Percentiles rank a stretch among this genome's conserved stretches.
phyloP scores from a whole-genome alignment of 2,329 filamentous ascomycete species.

The Sclerotinia borealis region DNA sequence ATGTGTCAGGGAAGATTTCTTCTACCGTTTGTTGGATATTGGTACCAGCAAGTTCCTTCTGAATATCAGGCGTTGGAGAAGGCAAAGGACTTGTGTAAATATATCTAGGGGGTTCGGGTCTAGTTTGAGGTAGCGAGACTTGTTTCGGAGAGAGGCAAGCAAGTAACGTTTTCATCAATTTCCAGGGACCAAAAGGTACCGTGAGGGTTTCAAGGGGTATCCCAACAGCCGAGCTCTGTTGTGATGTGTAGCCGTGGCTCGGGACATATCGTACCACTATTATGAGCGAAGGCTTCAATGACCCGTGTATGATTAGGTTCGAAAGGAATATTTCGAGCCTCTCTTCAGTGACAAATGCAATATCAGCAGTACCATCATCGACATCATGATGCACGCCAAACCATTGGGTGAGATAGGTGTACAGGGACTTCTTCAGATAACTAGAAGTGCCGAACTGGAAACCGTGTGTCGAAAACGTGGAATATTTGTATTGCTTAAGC shows the following conservation, averaged over 20 bases:
- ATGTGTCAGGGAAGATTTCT: background rate
- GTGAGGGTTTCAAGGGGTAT: constrained; percentile 9
- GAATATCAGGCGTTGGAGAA: background rate
- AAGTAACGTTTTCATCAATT: constrained; percentile 7
- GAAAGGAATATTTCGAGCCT: background rate
- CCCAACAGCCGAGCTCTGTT: background rate
- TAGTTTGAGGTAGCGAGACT: too few relatives aligned
- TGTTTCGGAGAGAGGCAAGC: constrained; percentile 5
- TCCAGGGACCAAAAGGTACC: constrained; percentile 9
- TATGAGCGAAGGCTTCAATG: background rate
- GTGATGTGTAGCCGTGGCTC: background rate
- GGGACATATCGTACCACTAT: constrained; percentile 3
- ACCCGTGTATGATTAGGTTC: background rate
- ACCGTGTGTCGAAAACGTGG: constrained; percentile 4
- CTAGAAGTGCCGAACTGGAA: background rate
- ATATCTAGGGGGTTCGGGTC: background rate
- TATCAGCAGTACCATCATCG: background rate
- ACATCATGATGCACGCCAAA: background rate
- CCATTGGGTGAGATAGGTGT: constrained; percentile 4
- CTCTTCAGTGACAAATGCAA: constrained; percentile 6
- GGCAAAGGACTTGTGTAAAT: background rate
- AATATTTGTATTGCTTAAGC: background rate
- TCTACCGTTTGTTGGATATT: background rate
- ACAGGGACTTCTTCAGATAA: background rate
- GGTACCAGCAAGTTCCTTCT: background rate